Evolutionary conservation across 768 basidiomycete species (phyloP), one percentile per base, ranked within the genome.

Genomic region (Mycena metata): DNA sequence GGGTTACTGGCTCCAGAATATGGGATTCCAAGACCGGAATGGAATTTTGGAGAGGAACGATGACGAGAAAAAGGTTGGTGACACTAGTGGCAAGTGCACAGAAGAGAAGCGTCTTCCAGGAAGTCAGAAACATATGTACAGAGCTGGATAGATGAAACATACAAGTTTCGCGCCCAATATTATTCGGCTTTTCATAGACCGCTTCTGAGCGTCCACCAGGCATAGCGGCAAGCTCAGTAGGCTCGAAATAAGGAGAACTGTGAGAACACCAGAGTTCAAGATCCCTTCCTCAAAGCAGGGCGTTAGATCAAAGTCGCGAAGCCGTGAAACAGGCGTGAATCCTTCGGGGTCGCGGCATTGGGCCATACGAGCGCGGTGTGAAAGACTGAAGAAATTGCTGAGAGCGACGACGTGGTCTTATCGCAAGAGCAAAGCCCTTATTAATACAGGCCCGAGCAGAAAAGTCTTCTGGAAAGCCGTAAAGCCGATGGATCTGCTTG

Each of bases 251-350:
- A 89, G 59, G 58, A 91, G 75, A 10, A 83, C 41, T 1, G 35
- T 80, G 58, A 91, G 81, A 0, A 91, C 73, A 5, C 81, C 66
- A 0, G 92, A 83, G 1, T 95, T 77, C 0, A 96, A 36, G 47
- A 91, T 74, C 16, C 89, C 91, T 69, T 95, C 91, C 72, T 96
- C 91, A 70, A 91, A 93, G 76, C 96, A 97, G 16, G 88, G 86
- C 1, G 95, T 93, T 11, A 90, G 70, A 76, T 96, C 96, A 76
- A 95, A 94, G 16, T 85, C 80, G 60, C 94, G 86, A 0, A 79
- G 71, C 0, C 66, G 76, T 0, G 94, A 95, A 19, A 89, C 79
- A 17, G 85, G 80, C 11, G 76, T 77, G 90, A 93, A 94, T 63
- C 93, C 92, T 70, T 94, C 91, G 11, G 65, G 47, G 73, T 90